phyloP scores from a whole-genome alignment of 306 rosid species.

The Pyrus bretschneideri region DNA sequence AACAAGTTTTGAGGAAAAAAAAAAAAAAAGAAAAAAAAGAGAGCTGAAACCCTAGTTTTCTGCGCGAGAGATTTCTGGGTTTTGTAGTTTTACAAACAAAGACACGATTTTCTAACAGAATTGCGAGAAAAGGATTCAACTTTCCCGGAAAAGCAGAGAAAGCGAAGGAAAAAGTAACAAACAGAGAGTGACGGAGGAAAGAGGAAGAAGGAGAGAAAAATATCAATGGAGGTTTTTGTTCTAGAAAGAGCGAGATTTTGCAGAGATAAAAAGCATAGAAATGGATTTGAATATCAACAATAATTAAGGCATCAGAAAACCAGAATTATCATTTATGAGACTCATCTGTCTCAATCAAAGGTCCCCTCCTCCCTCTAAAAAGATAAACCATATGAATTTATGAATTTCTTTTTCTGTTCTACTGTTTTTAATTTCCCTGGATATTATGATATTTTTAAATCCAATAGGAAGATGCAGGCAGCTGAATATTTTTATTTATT shows the following conservation, averaged over 20 bases:
- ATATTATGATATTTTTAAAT: background rate
- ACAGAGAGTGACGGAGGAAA: background rate
- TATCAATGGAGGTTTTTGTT: conserved; percentile 14
- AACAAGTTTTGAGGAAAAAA: background rate
- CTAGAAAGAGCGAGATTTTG: background rate
- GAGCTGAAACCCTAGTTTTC: background rate
- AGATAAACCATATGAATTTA: background rate
- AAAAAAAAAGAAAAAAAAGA: no score
- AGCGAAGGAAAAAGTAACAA: background rate
- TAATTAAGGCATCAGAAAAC: conserved; percentile 17
- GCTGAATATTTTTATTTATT: background rate
- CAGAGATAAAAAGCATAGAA: background rate
- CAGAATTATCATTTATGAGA: conserved; percentile 35
- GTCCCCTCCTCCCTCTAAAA: conserved; percentile 8
- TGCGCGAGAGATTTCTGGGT: background rate
- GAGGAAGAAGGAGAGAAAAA: background rate
- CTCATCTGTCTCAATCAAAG: conserved; percentile 27
- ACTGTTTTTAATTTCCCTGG: background rate
- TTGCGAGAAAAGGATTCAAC: background rate
- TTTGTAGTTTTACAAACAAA: background rate
- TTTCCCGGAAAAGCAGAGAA: conserved; percentile 24
- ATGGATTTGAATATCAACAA: conserved; percentile 4
- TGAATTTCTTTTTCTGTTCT: background rate
- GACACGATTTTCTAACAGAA: background rate
- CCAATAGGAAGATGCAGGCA: background rate